These are phyloP conservation scores for Agastache rugosa DNA, from an alignment of 257 asterid genomes.

Conservation along the genomic window DNA sequence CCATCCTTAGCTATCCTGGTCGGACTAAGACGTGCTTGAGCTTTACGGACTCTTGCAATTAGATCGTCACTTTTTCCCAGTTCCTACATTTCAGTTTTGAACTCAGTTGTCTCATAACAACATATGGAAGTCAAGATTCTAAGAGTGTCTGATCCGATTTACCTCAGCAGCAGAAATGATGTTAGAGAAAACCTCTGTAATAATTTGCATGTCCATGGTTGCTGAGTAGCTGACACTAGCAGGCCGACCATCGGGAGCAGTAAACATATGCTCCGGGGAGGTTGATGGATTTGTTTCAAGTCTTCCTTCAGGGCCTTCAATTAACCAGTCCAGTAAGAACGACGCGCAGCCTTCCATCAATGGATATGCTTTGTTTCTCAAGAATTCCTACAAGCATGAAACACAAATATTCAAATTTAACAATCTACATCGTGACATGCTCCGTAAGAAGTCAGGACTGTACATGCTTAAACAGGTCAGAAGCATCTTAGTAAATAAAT, in stretches of 20 bases:
- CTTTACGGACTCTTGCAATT: conserved; percentile 61
- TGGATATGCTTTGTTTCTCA: conserved; percentile 64
- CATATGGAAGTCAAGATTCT: not conserved
- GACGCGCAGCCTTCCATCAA: conserved; percentile 70
- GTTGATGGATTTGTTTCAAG: conserved; percentile 90
- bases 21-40: conserved; percentile 65
- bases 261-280: conserved; percentile 78
- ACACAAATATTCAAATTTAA: conserved; percentile 9
- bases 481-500: not conserved
- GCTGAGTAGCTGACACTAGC: conserved; percentile 83
- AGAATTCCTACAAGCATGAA: conserved; percentile 52
- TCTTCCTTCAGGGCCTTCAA: conserved; percentile 59
- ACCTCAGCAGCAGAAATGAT: conserved; percentile 78
- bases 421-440: not conserved
- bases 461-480: not conserved
- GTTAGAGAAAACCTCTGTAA: conserved; percentile 64
- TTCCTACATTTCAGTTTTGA: conserved; percentile 48
- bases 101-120: not conserved
- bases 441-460: not conserved
- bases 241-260: conserved; percentile 70
- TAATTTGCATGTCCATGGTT: conserved; percentile 81
- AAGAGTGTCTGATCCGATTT: conserved; percentile 9
- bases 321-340: conserved; percentile 78
- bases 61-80: conserved; percentile 59
- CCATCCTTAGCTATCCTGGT: conserved; percentile 70